phyloP scores from a whole-genome alignment of 176 grass and related monocot species.

The Oropetium thomaeum region DNA sequence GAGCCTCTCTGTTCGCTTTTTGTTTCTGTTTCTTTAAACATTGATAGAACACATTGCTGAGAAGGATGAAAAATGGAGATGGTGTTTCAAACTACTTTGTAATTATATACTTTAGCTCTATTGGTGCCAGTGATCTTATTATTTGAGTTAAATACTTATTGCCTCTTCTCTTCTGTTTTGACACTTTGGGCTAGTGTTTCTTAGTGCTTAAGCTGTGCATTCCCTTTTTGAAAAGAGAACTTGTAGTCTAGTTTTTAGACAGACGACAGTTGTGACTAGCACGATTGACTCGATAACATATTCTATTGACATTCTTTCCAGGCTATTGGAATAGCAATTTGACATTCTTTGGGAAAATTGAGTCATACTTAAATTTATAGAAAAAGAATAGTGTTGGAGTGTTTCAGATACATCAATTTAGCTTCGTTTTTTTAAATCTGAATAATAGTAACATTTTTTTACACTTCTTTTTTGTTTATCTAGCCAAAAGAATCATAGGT shows the following conservation, averaged over 20 bases:
- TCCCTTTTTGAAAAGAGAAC: not conserved
- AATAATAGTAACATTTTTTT: not conserved
- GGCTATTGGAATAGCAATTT: not conserved
- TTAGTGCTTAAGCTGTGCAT: not conserved
- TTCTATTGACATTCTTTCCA: not conserved
- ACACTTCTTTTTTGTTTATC: constrained; percentile 21
- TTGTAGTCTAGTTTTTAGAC: not conserved
- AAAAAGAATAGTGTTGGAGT: constrained; percentile 3
- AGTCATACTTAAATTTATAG: not conserved
- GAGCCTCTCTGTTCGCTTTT: too few relatives aligned
- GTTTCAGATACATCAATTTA: not conserved
- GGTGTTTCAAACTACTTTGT: too few relatives aligned
- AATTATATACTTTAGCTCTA: not conserved
- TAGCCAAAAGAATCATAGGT: constrained; percentile 84
- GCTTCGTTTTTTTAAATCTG: not conserved
- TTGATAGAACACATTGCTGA: too few relatives aligned
- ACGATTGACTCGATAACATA: not conserved
- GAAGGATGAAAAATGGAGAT: too few relatives aligned
- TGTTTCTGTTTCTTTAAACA: too few relatives aligned
- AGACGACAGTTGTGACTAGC: too few relatives aligned
- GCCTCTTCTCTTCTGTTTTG: not conserved
- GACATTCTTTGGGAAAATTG: not conserved
- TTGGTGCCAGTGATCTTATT: not conserved
- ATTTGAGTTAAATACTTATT: not conserved
- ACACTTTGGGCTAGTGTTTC: not conserved